These are phyloP conservation scores for Cyberlindnera americana DNA, from an alignment of 805 yeast species.

Conservation along the genomic window DNA sequence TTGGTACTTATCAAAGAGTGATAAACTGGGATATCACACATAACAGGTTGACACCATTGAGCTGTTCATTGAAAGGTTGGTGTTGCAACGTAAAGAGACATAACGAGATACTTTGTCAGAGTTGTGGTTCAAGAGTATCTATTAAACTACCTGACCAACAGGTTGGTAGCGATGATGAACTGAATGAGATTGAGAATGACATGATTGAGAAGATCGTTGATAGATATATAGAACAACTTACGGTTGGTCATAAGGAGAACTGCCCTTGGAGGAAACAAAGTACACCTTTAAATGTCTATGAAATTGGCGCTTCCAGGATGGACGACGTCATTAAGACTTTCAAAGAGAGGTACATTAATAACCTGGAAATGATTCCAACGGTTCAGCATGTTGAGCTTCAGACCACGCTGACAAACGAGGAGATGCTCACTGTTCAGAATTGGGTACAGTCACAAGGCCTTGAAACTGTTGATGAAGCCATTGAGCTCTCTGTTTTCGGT, in stretches of 20 bases:
- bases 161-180: slow-evolving; percentile 11
- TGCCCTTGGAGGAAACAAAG: slow-evolving; percentile 25
- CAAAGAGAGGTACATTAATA: slow-evolving; percentile 9
- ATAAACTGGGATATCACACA: slow-evolving; percentile 44
- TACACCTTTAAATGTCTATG: slow-evolving; percentile 20
- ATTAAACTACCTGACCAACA: slow-evolving; percentile 26
- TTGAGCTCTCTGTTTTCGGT: slow-evolving; percentile 31
- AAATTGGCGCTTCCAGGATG: slow-evolving; percentile 10
- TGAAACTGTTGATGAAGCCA: slow-evolving; percentile 8
- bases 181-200: slow-evolving; percentile 4
- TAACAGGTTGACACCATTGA: slow-evolving; percentile 39
- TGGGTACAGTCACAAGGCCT: slow-evolving; percentile 16
- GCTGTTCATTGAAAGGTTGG: slow-evolving; percentile 54
- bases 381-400: slow-evolving; percentile 10
- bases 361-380: slow-evolving; percentile 1
- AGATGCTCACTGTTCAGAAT: neutral
- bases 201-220: slow-evolving; percentile 11
- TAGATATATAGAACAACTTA: slow-evolving; percentile 15
- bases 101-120: slow-evolving; percentile 33
- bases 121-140: slow-evolving; percentile 31
- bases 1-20: slow-evolving; percentile 39
- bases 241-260: slow-evolving; percentile 16
- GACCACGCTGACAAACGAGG: slow-evolving; percentile 2
- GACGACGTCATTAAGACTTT: slow-evolving; percentile 9
- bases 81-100: slow-evolving; percentile 28